Base-by-base conservation (phyloP, 2,329 filamentous ascomycete genomes). In the Colletotrichum musicola region DNA sequence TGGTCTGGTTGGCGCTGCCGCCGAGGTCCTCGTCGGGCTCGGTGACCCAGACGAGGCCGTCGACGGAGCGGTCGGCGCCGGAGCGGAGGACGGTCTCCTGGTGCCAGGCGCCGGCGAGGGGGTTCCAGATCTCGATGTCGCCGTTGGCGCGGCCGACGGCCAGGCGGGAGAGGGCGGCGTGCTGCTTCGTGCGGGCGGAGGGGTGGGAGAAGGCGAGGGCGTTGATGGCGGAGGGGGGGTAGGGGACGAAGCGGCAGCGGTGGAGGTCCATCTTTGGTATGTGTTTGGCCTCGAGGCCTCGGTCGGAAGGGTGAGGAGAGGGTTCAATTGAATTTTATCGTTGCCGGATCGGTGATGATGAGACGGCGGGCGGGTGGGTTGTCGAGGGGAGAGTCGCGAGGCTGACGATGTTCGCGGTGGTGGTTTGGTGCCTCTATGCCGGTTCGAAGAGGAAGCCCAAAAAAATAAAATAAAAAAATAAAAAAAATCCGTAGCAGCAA, bases 41-140 rank as follows among this genome's bases (percentile, higher is more conserved):
- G 65, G 94, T 93, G 47, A 93, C 94, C 96, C 96, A 99, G 47
- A 91, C 92, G 27, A 99, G 85, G 7, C 93, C 94, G 81, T 99
- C 96, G 70, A 98, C 92, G 75, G 92, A 97, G 72, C 94, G 88
- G 74, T 94, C 93, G 74, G 92, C 91, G 57, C 94, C 94, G 71
- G 95, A 95, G 42, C 89, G 88, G 58, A 98, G 91, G 69, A 95
- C 90, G 46, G 90, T 90, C 83, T 99, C 96, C 78, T 98, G 96
- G 72, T 94, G 88, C 96, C 96, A 99, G 70, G 86, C 84, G 16
- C 93, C 93, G 72, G 88, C 89, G 62, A 90, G 83, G 3, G 95
- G 94, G 79, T 97, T 97, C 96, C 96, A 99, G 72, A 99, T 94
- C 82, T 99, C 96, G 74, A 99, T 96, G 77, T 97, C 93, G 74